Evolutionary conservation across 495 filamentous ascomycete genomes (phyloP).

Genomic region (Darksidea phi): DNA sequence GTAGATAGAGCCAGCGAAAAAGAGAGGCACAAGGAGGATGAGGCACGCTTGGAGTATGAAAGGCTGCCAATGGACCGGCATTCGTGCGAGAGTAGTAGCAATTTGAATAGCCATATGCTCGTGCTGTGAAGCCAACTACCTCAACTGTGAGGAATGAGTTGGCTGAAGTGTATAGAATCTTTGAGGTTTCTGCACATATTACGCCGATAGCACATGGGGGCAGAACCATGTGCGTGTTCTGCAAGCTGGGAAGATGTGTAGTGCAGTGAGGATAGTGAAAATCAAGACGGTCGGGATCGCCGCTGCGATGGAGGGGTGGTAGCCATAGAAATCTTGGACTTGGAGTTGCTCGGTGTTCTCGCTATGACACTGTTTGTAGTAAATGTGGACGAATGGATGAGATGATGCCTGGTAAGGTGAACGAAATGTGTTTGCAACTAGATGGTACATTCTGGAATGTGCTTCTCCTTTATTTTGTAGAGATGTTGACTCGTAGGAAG

Average conservation of each 20-base stretch:
- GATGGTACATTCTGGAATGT: no score
- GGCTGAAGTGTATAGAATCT: not conserved
- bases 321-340: constrained; percentile 6
- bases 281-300: constrained; percentile 2
- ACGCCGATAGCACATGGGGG: constrained; percentile 18
- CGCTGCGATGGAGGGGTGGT: constrained; percentile 10
- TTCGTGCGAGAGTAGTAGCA: constrained; percentile 1
- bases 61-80: not conserved
- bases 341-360: not conserved
- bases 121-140: constrained; percentile 23
- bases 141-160: constrained; percentile 15
- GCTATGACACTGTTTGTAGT: no score
- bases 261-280: not conserved
- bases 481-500: not conserved
- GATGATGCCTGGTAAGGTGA: not conserved
- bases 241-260: constrained; percentile 6
- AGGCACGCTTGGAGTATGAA: constrained; percentile 39
- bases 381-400: no score
- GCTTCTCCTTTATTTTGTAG: no score
- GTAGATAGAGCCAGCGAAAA: constrained; percentile 42
- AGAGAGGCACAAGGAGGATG: constrained; percentile 40
- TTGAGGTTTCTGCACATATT: constrained; percentile 6
- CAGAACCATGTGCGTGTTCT: constrained; percentile 26
- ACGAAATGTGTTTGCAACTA: no score
- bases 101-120: constrained; percentile 6